Conservation (phyloP, 345 rosid species). For the Eucalyptus pumila region DNA sequence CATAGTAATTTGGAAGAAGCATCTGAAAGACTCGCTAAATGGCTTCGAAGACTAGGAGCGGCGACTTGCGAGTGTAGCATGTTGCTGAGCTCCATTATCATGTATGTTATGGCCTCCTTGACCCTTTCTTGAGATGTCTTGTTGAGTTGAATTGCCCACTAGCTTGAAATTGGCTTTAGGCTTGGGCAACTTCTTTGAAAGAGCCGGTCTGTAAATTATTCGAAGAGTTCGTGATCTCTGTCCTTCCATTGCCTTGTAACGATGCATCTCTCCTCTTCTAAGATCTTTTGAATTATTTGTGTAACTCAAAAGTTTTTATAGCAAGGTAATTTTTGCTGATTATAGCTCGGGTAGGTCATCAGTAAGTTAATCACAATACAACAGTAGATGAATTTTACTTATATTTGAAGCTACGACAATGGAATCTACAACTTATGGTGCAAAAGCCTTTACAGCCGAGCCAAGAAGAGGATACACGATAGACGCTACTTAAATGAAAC, state of each 20-base stretch:
- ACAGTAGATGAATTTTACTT: not conserved
- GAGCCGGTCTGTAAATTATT: accelerated
- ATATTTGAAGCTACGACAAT: not conserved
- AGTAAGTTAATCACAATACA: not conserved
- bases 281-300: not conserved
- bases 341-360: not conserved
- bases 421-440: not conserved
- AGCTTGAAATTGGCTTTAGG: not conserved
- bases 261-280: not conserved
- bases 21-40: not conserved
- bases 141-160: not conserved
- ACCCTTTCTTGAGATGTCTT: not conserved
- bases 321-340: not conserved
- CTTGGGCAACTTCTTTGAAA: not conserved
- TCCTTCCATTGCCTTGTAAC: not conserved
- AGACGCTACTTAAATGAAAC: not conserved
- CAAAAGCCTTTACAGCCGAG: not conserved
- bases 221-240: not conserved
- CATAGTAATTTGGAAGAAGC: not conserved
- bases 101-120: not conserved
- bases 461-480: not conserved
- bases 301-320: not conserved
- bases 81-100: not conserved
- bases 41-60: not conserved
- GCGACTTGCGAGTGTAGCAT: not conserved